phyloP scores from a whole-genome alignment of 208 protist genomes.

The Lotmaria passim region DNA sequence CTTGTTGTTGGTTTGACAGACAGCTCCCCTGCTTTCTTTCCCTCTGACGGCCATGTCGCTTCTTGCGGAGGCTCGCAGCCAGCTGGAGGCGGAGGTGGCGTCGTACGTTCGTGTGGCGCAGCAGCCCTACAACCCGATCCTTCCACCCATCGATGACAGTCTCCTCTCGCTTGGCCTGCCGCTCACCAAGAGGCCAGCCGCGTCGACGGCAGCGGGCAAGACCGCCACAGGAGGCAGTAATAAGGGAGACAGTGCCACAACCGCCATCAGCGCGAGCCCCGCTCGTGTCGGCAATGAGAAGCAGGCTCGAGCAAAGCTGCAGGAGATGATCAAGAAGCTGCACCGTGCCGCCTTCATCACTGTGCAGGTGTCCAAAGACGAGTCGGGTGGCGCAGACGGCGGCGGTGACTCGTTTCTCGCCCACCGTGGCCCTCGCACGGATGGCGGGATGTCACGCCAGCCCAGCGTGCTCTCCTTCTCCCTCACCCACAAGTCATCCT shows the following conservation, averaged over 20 bases:
- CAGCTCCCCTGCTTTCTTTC: neutral
- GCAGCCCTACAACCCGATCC: constrained; percentile 32
- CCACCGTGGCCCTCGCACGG: constrained; percentile 2
- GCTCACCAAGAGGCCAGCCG: neutral
- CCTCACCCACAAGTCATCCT: neutral
- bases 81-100: constrained; percentile 29
- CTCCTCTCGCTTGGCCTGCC: neutral
- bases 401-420: neutral
- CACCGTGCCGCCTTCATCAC: constrained; percentile 22
- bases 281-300: neutral
- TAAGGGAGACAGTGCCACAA: neutral
- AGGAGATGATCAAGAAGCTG: constrained; percentile 25
- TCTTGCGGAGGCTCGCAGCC: constrained; percentile 28
- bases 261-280: neutral
- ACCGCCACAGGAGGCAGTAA: neutral
- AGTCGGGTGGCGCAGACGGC: neutral
- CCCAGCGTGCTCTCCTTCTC: neutral
- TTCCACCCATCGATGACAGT: constrained; percentile 13
- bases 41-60: constrained; percentile 18
- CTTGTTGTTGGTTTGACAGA: neutral
- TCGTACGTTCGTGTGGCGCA: constrained; percentile 18
- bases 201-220: neutral
- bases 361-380: constrained; percentile 16
- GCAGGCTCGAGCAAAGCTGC: constrained; percentile 23
- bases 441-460: constrained; percentile 7